Conservation (phyloP, 352 stramenopile species). For the Phytopythium montanum region DNA sequence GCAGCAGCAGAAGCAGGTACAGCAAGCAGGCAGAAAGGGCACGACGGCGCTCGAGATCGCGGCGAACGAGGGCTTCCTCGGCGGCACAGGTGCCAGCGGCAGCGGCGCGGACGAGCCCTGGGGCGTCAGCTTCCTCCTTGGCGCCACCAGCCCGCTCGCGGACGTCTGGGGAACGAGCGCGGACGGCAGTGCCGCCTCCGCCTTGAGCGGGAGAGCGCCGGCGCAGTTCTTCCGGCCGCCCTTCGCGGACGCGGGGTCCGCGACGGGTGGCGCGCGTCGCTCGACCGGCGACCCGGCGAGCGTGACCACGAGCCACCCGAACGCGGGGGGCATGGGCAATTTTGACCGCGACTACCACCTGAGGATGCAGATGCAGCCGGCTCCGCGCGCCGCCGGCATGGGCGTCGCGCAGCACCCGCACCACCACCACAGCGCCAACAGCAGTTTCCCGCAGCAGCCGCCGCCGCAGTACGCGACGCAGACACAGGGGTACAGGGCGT, state of each 20-base stretch:
- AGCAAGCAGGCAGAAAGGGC: slow-evolving; percentile 3
- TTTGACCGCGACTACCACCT: slow-evolving; percentile 53
- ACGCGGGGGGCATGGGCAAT: slow-evolving; percentile 43
- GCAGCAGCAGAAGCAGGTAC: too few species aligned
- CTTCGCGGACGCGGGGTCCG: slow-evolving; percentile 4
- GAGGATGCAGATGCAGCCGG: slow-evolving; percentile 42
- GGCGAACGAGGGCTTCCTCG: slow-evolving; percentile 36
- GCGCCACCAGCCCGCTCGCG: slow-evolving; percentile 12
- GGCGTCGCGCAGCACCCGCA: slow-evolving; percentile 1
- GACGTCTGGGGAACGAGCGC: slow-evolving; percentile 11
- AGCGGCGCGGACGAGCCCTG: slow-evolving; percentile 29
- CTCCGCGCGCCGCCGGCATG: slow-evolving; percentile 1
- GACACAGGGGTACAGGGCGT: slow-evolving; percentile 1
- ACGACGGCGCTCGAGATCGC: slow-evolving; percentile 43
- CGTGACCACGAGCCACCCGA: neutral
- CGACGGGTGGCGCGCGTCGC: neutral
- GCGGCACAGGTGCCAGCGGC: slow-evolving; percentile 13
- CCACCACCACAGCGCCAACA: slow-evolving; percentile 11
- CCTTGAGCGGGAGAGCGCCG: neutral
- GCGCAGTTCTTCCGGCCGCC: slow-evolving; percentile 5
- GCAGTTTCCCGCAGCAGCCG: slow-evolving; percentile 13
- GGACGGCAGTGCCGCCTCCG: slow-evolving; percentile 11
- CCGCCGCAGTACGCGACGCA: slow-evolving; percentile 10
- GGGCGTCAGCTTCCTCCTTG: slow-evolving; percentile 15
- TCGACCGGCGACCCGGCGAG: neutral